Evolutionary conservation across 2,329 filamentous ascomycete species (phyloP), one percentile per base, ranked within the genome.

Genomic region (Grosmannia huntii): DNA sequence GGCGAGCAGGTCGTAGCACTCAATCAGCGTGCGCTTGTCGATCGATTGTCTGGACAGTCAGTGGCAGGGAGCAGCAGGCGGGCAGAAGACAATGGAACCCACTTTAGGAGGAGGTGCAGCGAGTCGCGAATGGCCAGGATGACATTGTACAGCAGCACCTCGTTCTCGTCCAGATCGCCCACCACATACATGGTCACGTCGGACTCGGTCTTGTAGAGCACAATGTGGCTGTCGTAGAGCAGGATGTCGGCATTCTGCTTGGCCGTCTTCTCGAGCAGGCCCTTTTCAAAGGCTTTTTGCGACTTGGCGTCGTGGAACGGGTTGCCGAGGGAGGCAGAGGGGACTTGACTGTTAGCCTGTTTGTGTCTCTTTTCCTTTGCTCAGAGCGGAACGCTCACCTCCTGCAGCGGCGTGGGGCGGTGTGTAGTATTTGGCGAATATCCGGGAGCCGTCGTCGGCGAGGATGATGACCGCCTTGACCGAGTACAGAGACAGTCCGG

Each of bases 191-290:
- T 63, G 83, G 96, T 96, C 59, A 97, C 88, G 72, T 99, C 94
- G 66, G 89, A 90, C 77, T 99, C 94, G 76, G 87, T 87, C 83
- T 99, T 99, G 80, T 96, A 99, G 56, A 97, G 86, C 58, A 97
- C 90, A 61, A 99, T 87, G 67, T 90, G 84, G 75, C 95, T 95
- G 75, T 99, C 94, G 75, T 96, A 97, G 58, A 99, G 83, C 66
- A 99, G 95, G 67, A 99, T 94, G 75, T 97, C 94, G 66, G 87
- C 90, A 16, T 84, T 91, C 75, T 95, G 90, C 79, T 97, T 99
- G 65, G 88, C 86, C 19, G 94, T 97, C 61, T 99, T 97, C 68
- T 96, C 86, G 60, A 96, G 76, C 46, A 99, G 81, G 6, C 91
- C 94, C 76, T 96, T 96, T 74, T 99, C 94, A 68, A 99, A 99